Evolutionary conservation across 208 protist genomes (phyloP).

Genomic region (Porcisia hertigi): DNA sequence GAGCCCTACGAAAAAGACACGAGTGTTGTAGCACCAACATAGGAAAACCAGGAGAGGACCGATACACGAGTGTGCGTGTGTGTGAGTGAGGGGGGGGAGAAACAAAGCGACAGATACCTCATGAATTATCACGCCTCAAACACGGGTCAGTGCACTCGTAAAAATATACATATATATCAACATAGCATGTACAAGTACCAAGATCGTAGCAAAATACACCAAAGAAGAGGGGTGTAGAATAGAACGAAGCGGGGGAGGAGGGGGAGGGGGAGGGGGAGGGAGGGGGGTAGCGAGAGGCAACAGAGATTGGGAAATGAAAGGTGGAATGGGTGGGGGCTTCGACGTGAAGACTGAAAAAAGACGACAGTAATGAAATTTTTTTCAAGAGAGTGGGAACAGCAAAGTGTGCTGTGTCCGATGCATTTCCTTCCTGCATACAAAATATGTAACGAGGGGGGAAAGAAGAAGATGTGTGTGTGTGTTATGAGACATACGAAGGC

Average conservation of each 20-base stretch:
- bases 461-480: not conserved
- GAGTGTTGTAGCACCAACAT: not conserved
- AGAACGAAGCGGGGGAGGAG: not conserved
- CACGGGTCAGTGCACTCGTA: no score
- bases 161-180: slow-evolving; percentile 8
- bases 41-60: not conserved
- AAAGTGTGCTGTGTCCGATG: not conserved
- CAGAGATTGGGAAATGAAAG: not conserved
- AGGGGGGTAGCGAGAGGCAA: not conserved
- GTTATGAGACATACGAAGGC: not conserved
- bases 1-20: not conserved
- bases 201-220: not conserved
- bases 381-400: not conserved
- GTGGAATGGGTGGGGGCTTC: not conserved
- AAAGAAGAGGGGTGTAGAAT: not conserved
- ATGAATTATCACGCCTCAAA: no score
- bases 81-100: not conserved
- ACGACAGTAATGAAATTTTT: not conserved
- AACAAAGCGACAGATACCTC: not conserved
- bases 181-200: not conserved
- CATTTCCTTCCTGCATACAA: no score
- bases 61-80: no score
- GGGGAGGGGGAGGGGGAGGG: not conserved
- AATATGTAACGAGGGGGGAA: not conserved
- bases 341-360: no score